These are phyloP conservation scores for Psilocybe azurescens DNA, from an alignment of 768 basidiomycete genomes.

Conservation along the genomic window DNA sequence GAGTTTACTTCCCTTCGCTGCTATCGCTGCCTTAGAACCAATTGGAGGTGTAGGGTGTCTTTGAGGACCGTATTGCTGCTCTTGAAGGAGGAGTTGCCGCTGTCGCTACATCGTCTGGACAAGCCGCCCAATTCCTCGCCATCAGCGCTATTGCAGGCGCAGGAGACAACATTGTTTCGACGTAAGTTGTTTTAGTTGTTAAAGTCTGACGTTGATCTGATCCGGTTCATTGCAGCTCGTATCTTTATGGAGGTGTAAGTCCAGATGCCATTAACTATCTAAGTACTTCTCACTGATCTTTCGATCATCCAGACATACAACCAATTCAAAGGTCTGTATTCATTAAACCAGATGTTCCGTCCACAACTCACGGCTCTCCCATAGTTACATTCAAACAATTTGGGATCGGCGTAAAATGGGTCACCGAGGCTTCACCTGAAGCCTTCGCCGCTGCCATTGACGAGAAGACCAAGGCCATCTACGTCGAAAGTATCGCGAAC, in stretches of 20 bases:
- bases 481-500: conserved; percentile 81
- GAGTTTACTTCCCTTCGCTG: conserved; percentile 26
- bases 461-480: conserved; percentile 77
- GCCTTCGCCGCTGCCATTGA: conserved; percentile 74
- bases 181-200: conserved; percentile 43
- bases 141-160: conserved; percentile 61
- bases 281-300: not conserved
- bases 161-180: conserved; percentile 82
- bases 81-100: conserved; percentile 84
- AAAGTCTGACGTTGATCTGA: conserved; percentile 4
- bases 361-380: not conserved
- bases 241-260: conserved; percentile 72
- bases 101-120: conserved; percentile 75
- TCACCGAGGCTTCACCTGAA: conserved; percentile 57
- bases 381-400: conserved; percentile 71
- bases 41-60: conserved; percentile 58
- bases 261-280: not conserved
- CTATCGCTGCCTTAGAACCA: not conserved
- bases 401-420: conserved; percentile 69
- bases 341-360: conserved; percentile 13
- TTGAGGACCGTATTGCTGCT: conserved; percentile 79
- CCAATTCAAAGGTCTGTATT: conserved; percentile 63
- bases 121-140: conserved; percentile 79
- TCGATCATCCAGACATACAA: conserved; percentile 60
- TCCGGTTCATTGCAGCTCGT: conserved; percentile 43